These are phyloP conservation scores for Geoglossum cookeanum DNA, from an alignment of 2,329 filamentous ascomycete genomes.

Conservation along the genomic window DNA sequence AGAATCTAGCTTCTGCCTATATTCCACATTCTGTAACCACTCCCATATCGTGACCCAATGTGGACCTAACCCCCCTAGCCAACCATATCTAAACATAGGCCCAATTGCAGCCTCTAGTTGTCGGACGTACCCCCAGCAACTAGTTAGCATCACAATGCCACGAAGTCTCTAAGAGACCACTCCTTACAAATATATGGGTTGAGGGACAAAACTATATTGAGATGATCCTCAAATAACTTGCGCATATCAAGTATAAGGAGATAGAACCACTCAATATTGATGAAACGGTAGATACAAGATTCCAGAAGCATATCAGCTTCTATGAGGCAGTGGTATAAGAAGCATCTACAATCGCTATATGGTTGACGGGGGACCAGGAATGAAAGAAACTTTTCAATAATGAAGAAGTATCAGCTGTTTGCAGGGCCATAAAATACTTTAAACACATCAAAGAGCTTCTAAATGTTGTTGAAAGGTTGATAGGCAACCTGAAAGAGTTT, in stretches of 20 bases:
- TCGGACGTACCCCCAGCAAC: too few relatives aligned
- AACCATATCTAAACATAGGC: too few relatives aligned
- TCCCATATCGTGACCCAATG: too few relatives aligned
- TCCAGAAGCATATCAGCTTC: background rate
- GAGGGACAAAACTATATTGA: background rate
- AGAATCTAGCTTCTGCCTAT: too few relatives aligned
- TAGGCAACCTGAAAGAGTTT: background rate
- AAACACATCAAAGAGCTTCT: background rate
- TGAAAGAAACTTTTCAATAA: background rate
- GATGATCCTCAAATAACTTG: background rate
- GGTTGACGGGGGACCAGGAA: background rate
- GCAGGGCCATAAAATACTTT: background rate
- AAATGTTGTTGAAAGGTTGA: background rate
- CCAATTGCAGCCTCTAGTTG: too few relatives aligned
- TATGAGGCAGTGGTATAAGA: background rate
- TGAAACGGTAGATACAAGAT: background rate
- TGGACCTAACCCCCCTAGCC: too few relatives aligned
- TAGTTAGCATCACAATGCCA: too few relatives aligned
- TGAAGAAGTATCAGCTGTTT: background rate
- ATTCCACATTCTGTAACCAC: too few relatives aligned
- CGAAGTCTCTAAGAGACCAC: too few relatives aligned
- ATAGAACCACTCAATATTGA: background rate
- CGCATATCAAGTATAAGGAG: background rate
- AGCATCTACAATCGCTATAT: background rate
- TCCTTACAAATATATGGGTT: background rate